phyloP scores from a whole-genome alignment of 768 basidiomycete genomes.

The Agaricus sinodeliciosus region DNA sequence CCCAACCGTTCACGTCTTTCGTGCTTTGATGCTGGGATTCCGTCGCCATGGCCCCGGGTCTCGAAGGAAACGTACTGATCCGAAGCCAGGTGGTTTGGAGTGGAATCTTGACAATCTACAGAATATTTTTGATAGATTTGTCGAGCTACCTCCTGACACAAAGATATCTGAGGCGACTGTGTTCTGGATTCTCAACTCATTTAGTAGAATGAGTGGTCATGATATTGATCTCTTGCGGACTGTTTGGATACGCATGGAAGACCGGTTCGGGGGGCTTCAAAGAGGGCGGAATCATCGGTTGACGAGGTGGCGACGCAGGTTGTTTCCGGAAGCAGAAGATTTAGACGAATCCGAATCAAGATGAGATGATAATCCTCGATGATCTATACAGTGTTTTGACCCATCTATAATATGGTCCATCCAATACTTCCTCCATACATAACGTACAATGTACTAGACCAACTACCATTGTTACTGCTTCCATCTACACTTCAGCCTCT shows the following conservation, averaged over 20 bases:
- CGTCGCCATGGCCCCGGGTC: conserved; percentile 42
- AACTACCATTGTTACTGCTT: not conserved
- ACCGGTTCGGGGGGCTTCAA: conserved; percentile 40
- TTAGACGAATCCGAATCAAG: not conserved
- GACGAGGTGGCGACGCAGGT: conserved; percentile 26
- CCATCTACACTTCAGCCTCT: conserved; percentile 10
- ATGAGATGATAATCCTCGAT: not conserved
- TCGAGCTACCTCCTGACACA: conserved; percentile 42
- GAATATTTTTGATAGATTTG: conserved; percentile 53
- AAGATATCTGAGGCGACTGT: conserved; percentile 40
- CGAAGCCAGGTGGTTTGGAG: conserved; percentile 14
- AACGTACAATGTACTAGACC: not conserved
- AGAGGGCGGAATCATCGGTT: conserved; percentile 40
- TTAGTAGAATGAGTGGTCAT: conserved; percentile 48
- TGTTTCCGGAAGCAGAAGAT: conserved; percentile 23
- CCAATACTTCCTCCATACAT: not conserved
- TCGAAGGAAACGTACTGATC: conserved; percentile 10
- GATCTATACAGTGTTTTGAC: no score
- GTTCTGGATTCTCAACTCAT: conserved; percentile 66
- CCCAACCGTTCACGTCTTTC: conserved; percentile 51
- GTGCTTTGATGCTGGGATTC: conserved; percentile 74
- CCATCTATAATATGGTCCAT: no score
- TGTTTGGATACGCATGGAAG: conserved; percentile 53
- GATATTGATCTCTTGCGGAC: conserved; percentile 44
- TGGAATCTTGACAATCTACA: conserved; percentile 60